Evolutionary conservation across 1,284 basidiomycete species (phyloP), one percentile per base, ranked within the genome.

Genomic region (Tilletia horrida): DNA sequence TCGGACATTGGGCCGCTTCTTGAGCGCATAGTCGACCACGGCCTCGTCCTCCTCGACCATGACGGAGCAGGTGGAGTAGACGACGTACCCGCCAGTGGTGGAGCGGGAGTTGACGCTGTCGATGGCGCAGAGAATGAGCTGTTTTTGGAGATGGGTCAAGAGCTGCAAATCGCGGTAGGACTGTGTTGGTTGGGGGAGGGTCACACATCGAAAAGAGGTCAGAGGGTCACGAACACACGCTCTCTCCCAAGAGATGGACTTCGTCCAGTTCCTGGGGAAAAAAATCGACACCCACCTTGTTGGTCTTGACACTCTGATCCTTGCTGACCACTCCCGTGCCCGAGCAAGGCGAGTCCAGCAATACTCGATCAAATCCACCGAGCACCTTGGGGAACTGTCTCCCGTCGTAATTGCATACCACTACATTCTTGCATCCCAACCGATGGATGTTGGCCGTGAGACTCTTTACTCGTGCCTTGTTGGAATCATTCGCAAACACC

Each of bases 351-450:
- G 96, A 95, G 83, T 99, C 96, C 67, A 99, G 85, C 69, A 99
- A 84, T 43, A 98, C 93, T 23, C 96, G 87, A 81, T 99, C 95
- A 76, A 99, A 99, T 0, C 96, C 96, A 25, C 95, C 96, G 84
- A 99, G 93, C 55, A 99, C 94, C 83, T 95, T 97, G n/a, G 96
- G 96, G 84, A 98, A 99, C 83, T 97, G 91, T 69, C 96, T 86
- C 3, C 94, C 96, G 79, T 99, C 96, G 80, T 98, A 95, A 67
- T 93, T 96, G 83, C 93, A 97, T 43, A 98, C 89, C 9, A 97
- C 89, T 62, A 98, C 94, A 82, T 98, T 99, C 84, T 93, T 96
- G 86, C 96, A 98, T 1, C 96, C 96, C 75, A 99, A 86, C 23
- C 96, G 89, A 81, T 97, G 94, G 2, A 98, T 88, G 78, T 99